phyloP scores from a whole-genome alignment of 371 early-diverging fungal species.

The Rhizopus delemar region DNA sequence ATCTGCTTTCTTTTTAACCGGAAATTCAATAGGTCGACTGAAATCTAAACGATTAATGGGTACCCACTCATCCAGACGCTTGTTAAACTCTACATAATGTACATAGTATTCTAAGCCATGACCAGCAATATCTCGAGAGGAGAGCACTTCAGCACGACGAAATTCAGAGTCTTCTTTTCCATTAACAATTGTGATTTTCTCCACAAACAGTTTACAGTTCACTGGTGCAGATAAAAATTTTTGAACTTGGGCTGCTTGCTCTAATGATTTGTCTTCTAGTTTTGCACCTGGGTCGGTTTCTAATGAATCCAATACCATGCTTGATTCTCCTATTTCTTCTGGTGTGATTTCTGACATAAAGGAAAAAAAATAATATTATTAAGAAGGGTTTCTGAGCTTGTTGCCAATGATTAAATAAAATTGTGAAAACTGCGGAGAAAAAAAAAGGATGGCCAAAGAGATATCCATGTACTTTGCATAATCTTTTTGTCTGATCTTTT shows the following conservation, averaged over 20 bases:
- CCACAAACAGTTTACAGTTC: conserved; percentile 75
- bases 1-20: conserved; percentile 43
- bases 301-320: not conserved
- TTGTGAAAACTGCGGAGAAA: too few relatives aligned
- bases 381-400: not conserved
- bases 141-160: conserved; percentile 92
- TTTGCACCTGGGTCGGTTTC: not conserved
- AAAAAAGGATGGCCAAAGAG: too few relatives aligned
- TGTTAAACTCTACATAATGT: conserved; percentile 98
- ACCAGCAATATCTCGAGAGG: conserved; percentile 64
- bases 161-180: conserved; percentile 57
- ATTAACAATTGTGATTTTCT: conserved; percentile 47
- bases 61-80: conserved; percentile 99
- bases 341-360: not conserved
- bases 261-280: conserved; percentile 3
- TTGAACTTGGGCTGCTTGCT: conserved; percentile 15
- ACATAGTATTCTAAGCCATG: conserved; percentile 89
- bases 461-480: too few relatives aligned
- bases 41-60: conserved; percentile 71
- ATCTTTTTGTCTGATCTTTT: too few relatives aligned
- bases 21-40: conserved; percentile 72
- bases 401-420: too few relatives aligned
- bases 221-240: conserved; percentile 40
- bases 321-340: not conserved
- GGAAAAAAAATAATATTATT: not conserved